Conservation (phyloP, 805 yeast genomes). For the Spathaspora hagerdaliae region DNA sequence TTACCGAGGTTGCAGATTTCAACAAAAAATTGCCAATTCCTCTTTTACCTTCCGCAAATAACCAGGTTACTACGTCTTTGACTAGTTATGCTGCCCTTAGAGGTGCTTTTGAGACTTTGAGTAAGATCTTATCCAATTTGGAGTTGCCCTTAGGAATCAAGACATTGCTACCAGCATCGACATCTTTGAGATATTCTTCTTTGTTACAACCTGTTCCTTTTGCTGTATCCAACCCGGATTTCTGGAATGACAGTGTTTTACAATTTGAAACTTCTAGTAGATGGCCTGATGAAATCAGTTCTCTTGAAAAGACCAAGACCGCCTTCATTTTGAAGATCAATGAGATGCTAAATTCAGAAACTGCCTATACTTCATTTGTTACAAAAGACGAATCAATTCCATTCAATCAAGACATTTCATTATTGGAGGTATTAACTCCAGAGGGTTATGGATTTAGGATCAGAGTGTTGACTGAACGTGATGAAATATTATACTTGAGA, state of each 20-base stretch:
- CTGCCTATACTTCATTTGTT: constrained; percentile 52
- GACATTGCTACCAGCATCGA: constrained; percentile 67
- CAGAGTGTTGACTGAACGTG: constrained; percentile 78
- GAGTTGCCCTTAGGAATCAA: constrained; percentile 67
- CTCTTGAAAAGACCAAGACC: constrained; percentile 84
- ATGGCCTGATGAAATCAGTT: constrained; percentile 92
- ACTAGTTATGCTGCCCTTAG: constrained; percentile 29
- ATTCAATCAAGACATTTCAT: constrained; percentile 53
- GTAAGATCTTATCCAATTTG: constrained; percentile 44
- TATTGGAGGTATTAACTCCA: constrained; percentile 69
- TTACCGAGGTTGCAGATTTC: constrained; percentile 40
- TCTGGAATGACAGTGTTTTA: constrained; percentile 73
- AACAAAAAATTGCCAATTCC: constrained; percentile 56
- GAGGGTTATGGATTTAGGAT: constrained; percentile 86
- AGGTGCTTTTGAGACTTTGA: constrained; percentile 46
- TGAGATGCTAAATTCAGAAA: constrained; percentile 44
- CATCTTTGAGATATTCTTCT: constrained; percentile 75
- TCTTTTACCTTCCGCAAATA: constrained; percentile 51
- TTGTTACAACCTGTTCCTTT: constrained; percentile 77
- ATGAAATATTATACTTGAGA: constrained; percentile 67
- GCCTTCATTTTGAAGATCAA: constrained; percentile 76
- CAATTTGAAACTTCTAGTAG: constrained; percentile 87
- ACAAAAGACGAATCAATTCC: constrained; percentile 67
- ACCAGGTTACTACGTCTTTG: constrained; percentile 43
- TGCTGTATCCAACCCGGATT: constrained; percentile 70